A percentile compares a stretch with the other conserved stretches of the same genome.
Conservation (phyloP, 768 basidiomycete species). For the Amanita brunnescens region DNA sequence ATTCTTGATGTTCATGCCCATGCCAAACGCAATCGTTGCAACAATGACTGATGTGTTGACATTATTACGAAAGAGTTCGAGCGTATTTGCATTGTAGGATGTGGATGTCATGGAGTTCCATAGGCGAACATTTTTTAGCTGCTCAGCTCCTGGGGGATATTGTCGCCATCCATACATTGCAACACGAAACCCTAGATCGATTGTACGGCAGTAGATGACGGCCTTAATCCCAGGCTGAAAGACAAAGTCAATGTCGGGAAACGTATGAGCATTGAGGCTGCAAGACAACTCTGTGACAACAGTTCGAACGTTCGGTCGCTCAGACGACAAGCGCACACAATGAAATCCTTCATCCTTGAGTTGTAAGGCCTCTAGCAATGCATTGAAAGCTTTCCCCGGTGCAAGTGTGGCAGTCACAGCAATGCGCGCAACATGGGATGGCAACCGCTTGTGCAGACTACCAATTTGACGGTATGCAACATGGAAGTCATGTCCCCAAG, state of each 20-base stretch:
- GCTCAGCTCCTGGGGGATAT: slow-evolving; percentile 5
- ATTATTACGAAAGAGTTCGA: slow-evolving; percentile 11
- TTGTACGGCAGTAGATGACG: slow-evolving; percentile 11
- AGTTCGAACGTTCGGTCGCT: slow-evolving; percentile 12
- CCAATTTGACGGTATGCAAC: slow-evolving; percentile 14
- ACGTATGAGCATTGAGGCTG: slow-evolving; percentile 8
- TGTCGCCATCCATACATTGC: slow-evolving; percentile 13
- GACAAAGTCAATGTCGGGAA: slow-evolving; percentile 14
- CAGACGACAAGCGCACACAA: slow-evolving; percentile 9
- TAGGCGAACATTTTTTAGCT: slow-evolving; percentile 11
- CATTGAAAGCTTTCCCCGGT: slow-evolving; percentile 3
- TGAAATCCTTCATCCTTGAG: slow-evolving; percentile 5
- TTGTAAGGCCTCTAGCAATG: slow-evolving; percentile 8
- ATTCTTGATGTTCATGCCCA: slow-evolving; percentile 16
- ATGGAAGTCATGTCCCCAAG: slow-evolving; percentile 16
- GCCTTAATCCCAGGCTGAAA: slow-evolving; percentile 13
- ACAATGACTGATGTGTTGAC: slow-evolving; percentile 11
- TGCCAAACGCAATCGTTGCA: slow-evolving; percentile 14
- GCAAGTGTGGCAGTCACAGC: slow-evolving; percentile 12
- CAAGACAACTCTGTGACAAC: slow-evolving; percentile 11
- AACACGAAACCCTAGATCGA: slow-evolving; percentile 14
- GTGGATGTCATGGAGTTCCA: slow-evolving; percentile 14
- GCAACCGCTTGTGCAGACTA: slow-evolving; percentile 11
- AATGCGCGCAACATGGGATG: slow-evolving; percentile 10
- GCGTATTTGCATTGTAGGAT: slow-evolving; percentile 10